Percentiles rank a stretch among this genome's conserved stretches.
phyloP scores from a whole-genome alignment of 1,139 yeast genomes.

The Debaryomyces sp. region DNA sequence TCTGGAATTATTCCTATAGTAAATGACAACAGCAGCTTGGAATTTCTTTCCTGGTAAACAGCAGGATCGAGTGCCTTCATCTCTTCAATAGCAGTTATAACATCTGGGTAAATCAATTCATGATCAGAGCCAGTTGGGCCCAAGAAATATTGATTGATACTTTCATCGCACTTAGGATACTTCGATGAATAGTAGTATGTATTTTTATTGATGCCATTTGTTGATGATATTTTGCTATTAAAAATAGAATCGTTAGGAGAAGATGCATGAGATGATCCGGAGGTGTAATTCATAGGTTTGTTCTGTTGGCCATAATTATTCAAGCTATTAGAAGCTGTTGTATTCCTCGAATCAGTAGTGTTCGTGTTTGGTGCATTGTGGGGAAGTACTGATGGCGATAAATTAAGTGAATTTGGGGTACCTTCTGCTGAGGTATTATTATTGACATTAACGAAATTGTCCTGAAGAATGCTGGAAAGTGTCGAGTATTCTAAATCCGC shows the following conservation, averaged over 20 bases:
- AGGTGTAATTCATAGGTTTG: slow-evolving; percentile 14
- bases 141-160: slow-evolving; percentile 61
- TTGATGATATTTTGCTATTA: slow-evolving; percentile 11
- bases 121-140: slow-evolving; percentile 47
- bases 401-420: slow-evolving; percentile 39
- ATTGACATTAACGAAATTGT: slow-evolving; percentile 38
- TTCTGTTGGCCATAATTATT: background rate
- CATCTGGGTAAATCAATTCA: slow-evolving; percentile 54
- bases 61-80: slow-evolving; percentile 45
- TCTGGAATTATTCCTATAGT: slow-evolving; percentile 54
- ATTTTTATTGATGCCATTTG: slow-evolving; percentile 1
- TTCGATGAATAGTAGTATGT: slow-evolving; percentile 12
- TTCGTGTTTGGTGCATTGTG: slow-evolving; percentile 15
- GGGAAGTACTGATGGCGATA: slow-evolving; percentile 46
- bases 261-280: slow-evolving; percentile 16
- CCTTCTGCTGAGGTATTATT: slow-evolving; percentile 43
- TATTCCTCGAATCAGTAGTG: slow-evolving; percentile 4
- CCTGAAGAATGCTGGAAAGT: slow-evolving; percentile 70
- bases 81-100: slow-evolving; percentile 50
- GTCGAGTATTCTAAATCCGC: slow-evolving; percentile 81
- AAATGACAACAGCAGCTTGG: slow-evolving; percentile 53
- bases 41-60: slow-evolving; percentile 41
- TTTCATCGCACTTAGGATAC: slow-evolving; percentile 41
- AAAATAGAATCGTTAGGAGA: slow-evolving; percentile 17
- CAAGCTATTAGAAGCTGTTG: slow-evolving; percentile 9